These are phyloP conservation scores for Zangia roseola DNA, from an alignment of 768 basidiomycete genomes.

Conservation along the genomic window DNA sequence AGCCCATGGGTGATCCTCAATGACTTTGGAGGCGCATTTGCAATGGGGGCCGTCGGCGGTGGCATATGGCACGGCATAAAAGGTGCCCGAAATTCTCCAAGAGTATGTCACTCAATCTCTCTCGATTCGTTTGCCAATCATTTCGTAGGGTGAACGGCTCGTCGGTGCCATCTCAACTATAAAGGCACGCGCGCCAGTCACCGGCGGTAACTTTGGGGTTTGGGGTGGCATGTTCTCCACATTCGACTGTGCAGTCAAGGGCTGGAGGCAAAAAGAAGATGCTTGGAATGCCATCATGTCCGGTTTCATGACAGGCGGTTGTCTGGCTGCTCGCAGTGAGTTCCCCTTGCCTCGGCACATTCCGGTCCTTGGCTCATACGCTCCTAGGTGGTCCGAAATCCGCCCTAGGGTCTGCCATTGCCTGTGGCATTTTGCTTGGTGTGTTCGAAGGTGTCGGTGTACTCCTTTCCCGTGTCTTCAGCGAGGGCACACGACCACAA, in stretches of 20 bases:
- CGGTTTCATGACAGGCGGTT: conserved; percentile 98
- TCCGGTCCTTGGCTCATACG: conserved; percentile 6
- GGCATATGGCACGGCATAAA: conserved; percentile 99
- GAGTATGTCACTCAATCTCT: conserved; percentile 50
- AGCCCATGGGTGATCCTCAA: conserved; percentile 99
- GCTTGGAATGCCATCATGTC: conserved; percentile 99
- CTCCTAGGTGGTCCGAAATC: conserved; percentile 84
- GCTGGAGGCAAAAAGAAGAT: conserved; percentile 95
- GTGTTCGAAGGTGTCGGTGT: conserved; percentile 96
- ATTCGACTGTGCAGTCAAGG: conserved; percentile 98
- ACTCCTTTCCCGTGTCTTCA: conserved; percentile 83
- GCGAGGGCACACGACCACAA: conserved; percentile 77
- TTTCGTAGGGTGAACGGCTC: conserved; percentile 81
- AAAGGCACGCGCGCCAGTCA: conserved; percentile 97
- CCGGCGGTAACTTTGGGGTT: conserved; percentile 94
- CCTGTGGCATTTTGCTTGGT: conserved; percentile 93
- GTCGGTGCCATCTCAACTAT: conserved; percentile 93
- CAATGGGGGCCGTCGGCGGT: conserved; percentile 97
- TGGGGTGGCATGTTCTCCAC: conserved; percentile 99
- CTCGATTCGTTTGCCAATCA: not conserved
- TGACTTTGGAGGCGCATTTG: conserved; percentile 96
- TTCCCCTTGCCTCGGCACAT: conserved; percentile 15
- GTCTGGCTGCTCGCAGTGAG: conserved; percentile 90
- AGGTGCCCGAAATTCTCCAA: conserved; percentile 93
- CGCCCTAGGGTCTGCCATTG: conserved; percentile 88